These are phyloP conservation scores for Yarrowia yakushimensis DNA, from an alignment of 805 yeast species.

Conservation along the genomic window DNA sequence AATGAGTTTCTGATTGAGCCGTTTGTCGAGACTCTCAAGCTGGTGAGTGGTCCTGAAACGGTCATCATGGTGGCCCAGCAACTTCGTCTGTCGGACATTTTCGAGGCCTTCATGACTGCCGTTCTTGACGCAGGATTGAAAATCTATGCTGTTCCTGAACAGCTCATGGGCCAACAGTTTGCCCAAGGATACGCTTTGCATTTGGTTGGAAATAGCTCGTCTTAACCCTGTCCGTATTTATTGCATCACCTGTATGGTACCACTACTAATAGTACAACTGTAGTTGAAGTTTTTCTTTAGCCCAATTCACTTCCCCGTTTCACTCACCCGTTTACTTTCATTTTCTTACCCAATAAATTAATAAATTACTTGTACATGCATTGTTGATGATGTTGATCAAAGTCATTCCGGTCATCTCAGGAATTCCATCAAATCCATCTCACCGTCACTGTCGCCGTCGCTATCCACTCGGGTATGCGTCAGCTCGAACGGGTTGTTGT, in stretches of 20 bases:
- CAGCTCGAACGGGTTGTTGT: slow-evolving; percentile 14
- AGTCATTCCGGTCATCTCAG: neutral
- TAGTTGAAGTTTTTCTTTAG: too few species aligned
- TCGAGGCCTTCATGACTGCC: slow-evolving; percentile 46
- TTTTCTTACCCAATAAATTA: slow-evolving; percentile 13
- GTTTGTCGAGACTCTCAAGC: slow-evolving; percentile 45
- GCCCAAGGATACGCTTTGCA: slow-evolving; percentile 29
- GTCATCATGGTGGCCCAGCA: slow-evolving; percentile 50
- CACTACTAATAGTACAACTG: neutral
- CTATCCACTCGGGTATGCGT: slow-evolving; percentile 4
- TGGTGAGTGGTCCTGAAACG: slow-evolving; percentile 37
- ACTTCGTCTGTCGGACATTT: slow-evolving; percentile 50
- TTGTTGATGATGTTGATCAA: neutral
- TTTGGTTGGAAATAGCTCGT: neutral
- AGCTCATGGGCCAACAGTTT: slow-evolving; percentile 24
- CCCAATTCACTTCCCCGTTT: too few species aligned
- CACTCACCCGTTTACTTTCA: too few species aligned
- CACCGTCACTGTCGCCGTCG: slow-evolving; percentile 23
- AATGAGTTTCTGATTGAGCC: slow-evolving; percentile 55
- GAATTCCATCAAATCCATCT: slow-evolving; percentile 27
- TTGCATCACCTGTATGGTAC: too few species aligned
- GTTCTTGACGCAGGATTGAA: slow-evolving; percentile 38
- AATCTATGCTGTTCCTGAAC: slow-evolving; percentile 29
- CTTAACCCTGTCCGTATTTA: too few species aligned
- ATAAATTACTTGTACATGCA: slow-evolving; percentile 24